A percentile compares a stretch with the other conserved stretches of the same genome.
These are phyloP conservation scores for Cordyceps cateniannulata DNA, from an alignment of 2,329 filamentous ascomycete species.

Conservation along the genomic window DNA sequence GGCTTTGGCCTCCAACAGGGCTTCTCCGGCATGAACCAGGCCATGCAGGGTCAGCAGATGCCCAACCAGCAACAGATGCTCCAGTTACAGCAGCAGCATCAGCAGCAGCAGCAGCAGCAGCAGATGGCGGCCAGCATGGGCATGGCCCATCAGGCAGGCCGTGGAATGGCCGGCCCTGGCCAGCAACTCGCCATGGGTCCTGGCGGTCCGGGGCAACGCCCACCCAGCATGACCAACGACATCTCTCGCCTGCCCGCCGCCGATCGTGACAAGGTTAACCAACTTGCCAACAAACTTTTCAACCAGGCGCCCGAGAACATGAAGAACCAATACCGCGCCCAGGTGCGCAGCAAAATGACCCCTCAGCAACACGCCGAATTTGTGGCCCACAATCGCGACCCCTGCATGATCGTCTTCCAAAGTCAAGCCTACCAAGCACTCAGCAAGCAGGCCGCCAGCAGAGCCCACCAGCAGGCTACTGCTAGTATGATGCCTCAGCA, in stretches of 20 bases:
- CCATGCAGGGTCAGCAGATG: slow-evolving; percentile 34
- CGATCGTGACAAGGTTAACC: slow-evolving; percentile 39
- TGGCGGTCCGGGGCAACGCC: slow-evolving; percentile 30
- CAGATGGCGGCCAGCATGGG: slow-evolving; percentile 28
- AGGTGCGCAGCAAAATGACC: slow-evolving; percentile 30
- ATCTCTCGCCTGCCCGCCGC: slow-evolving; percentile 34
- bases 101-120: slow-evolving; percentile 20
- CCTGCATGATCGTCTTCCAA: slow-evolving; percentile 43
- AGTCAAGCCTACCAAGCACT: slow-evolving; percentile 34
- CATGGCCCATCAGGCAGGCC: slow-evolving; percentile 31
- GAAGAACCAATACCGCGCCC: slow-evolving; percentile 29
- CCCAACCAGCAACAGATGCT: slow-evolving; percentile 38
- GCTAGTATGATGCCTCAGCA: slow-evolving; percentile 22
- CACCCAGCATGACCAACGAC: slow-evolving; percentile 22
- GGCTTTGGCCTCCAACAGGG: slow-evolving; percentile 44
- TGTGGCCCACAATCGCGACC: slow-evolving; percentile 41
- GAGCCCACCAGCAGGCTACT: slow-evolving; percentile 8
- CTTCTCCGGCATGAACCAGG: slow-evolving; percentile 47
- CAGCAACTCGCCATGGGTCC: slow-evolving; percentile 21
- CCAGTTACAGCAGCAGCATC: slow-evolving; percentile 22
- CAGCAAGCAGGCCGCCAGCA: slow-evolving; percentile 18
- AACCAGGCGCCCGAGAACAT: slow-evolving; percentile 36
- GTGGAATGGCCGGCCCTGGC: slow-evolving; percentile 19
- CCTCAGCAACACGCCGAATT: slow-evolving; percentile 40
- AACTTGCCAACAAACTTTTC: slow-evolving; percentile 37